These are phyloP conservation scores for Atkinsonella texensis DNA, from an alignment of 2,329 filamentous ascomycete species.

Conservation along the genomic window DNA sequence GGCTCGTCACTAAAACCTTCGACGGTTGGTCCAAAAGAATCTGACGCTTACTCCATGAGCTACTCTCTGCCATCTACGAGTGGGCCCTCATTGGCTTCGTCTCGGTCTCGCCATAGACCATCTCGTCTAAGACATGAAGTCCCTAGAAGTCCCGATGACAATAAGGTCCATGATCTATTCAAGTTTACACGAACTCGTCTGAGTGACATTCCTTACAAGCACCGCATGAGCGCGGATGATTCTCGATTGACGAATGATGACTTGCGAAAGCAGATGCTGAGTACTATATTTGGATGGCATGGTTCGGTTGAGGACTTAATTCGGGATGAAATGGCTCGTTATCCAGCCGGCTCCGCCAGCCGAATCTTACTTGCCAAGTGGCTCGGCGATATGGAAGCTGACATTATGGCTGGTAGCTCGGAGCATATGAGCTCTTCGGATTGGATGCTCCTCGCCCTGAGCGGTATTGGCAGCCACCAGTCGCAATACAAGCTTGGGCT, in stretches of 20 bases:
- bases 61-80: slow-evolving; percentile 26
- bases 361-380: slow-evolving; percentile 82
- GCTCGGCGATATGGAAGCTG: slow-evolving; percentile 75
- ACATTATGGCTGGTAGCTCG: slow-evolving; percentile 68
- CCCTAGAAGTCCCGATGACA: slow-evolving; percentile 62
- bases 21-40: slow-evolving; percentile 20
- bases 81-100: slow-evolving; percentile 34
- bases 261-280: slow-evolving; percentile 80
- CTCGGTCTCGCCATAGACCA: slow-evolving; percentile 34
- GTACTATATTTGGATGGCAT: slow-evolving; percentile 90
- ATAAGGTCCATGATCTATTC: slow-evolving; percentile 66
- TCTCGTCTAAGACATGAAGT: slow-evolving; percentile 75
- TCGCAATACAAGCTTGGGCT: slow-evolving; percentile 86
- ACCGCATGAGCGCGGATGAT: slow-evolving; percentile 47
- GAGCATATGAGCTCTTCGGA: slow-evolving; percentile 87
- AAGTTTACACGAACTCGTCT: slow-evolving; percentile 72
- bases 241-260: slow-evolving; percentile 61
- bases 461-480: slow-evolving; percentile 62
- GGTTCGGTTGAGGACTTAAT: slow-evolving; percentile 71
- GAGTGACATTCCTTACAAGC: slow-evolving; percentile 70
- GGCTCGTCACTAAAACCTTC: slow-evolving; percentile 37
- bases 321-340: slow-evolving; percentile 69
- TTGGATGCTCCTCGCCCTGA: slow-evolving; percentile 93
- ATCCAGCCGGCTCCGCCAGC: slow-evolving; percentile 60
- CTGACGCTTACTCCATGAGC: slow-evolving; percentile 44